Evolutionary conservation across 345 rosid genomes (phyloP).

Genomic region (Raphanus raphanistrum): DNA sequence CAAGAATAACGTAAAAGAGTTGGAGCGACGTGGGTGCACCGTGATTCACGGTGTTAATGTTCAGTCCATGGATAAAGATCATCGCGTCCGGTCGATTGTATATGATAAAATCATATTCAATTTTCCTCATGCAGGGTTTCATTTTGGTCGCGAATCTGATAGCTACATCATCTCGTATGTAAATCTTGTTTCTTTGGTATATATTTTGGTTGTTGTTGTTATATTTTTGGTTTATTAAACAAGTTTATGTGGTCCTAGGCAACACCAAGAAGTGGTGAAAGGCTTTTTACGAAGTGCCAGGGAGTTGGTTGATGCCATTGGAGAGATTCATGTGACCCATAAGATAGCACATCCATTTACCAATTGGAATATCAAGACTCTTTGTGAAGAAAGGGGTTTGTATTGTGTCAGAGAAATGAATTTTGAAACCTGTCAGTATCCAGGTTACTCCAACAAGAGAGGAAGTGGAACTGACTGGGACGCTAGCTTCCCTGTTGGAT

Average conservation of each 20-base stretch:
- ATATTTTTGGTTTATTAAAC: not conserved
- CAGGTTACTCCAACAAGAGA: slow-evolving; percentile 48
- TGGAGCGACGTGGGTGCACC: slow-evolving; percentile 31
- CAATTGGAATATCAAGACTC: slow-evolving; percentile 37
- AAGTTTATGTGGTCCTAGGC: not conserved
- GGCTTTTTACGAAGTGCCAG: slow-evolving; percentile 46
- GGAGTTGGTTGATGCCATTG: slow-evolving; percentile 33
- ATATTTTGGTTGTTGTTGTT: too few relatives aligned
- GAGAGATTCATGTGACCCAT: slow-evolving; percentile 56
- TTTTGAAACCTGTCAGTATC: slow-evolving; percentile 26
- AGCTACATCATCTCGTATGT: slow-evolving; percentile 6
- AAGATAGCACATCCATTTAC: slow-evolving; percentile 42
- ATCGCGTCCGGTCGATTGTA: not conserved
- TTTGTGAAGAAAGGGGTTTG: slow-evolving; percentile 36
- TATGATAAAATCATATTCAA: slow-evolving; percentile 43
- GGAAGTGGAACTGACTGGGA: slow-evolving; percentile 31
- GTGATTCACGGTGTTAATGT: slow-evolving; percentile 36
- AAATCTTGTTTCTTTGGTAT: not conserved
- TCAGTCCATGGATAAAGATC: slow-evolving; percentile 26
- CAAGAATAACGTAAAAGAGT: slow-evolving; percentile 10
- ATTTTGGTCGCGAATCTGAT: not conserved
- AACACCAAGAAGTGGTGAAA: slow-evolving; percentile 35
- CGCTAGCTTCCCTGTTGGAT: slow-evolving; percentile 3
- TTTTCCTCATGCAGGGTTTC: slow-evolving; percentile 46
- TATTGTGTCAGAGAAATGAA: not conserved